Conservation (phyloP, 2,329 filamentous ascomycete genomes). For the Talaromyces sp. region DNA sequence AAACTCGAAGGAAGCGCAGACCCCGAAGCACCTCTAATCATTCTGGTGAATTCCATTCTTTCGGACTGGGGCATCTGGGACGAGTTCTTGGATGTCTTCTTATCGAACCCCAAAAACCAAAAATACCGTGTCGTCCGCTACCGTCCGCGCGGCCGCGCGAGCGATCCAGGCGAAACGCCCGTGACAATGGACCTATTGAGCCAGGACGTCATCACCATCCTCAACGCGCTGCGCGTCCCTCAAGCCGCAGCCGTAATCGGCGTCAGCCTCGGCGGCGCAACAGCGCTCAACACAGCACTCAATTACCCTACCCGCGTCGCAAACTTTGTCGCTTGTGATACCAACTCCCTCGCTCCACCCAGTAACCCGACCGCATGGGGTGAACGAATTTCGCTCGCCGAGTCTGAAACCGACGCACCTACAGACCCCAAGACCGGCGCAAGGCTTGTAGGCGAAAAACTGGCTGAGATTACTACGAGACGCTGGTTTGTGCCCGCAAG, state of each 20-base stretch:
- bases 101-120: constrained; percentile 53
- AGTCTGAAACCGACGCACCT: constrained; percentile 47
- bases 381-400: constrained; percentile 67
- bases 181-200: constrained; percentile 64
- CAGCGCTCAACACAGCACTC: constrained; percentile 69
- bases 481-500: constrained; percentile 68
- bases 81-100: constrained; percentile 62
- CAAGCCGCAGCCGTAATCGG: constrained; percentile 67
- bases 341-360: constrained; percentile 67
- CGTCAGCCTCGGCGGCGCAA: constrained; percentile 78
- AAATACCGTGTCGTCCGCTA: constrained; percentile 71
- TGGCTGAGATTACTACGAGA: constrained; percentile 68
- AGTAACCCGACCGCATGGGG: constrained; percentile 77
- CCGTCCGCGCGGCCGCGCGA: constrained; percentile 67
- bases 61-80: constrained; percentile 81
- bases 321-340: constrained; percentile 72
- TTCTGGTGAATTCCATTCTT: constrained; percentile 77
- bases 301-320: constrained; percentile 58
- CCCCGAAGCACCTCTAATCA: constrained; percentile 66
- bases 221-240: constrained; percentile 66
- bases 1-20: constrained; percentile 69
- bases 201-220: constrained; percentile 63
- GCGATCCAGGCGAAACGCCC: constrained; percentile 37
- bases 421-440: constrained; percentile 44
- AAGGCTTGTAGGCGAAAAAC: constrained; percentile 57